Evolutionary conservation across 305 asterid species (phyloP).

Genomic region (Nicotiana rustica): DNA sequence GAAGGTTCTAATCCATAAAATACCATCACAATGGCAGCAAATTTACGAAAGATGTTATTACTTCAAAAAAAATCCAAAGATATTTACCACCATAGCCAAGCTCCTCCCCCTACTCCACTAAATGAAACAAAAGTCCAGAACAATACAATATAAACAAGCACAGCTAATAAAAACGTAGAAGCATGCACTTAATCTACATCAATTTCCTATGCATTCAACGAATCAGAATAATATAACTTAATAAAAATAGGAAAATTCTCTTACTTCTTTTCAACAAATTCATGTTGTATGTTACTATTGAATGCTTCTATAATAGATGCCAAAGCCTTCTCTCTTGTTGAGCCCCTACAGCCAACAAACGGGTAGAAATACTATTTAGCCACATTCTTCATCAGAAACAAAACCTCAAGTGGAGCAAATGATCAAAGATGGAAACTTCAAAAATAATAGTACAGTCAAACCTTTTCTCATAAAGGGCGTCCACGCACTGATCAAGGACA

Average conservation of each 20-base stretch:
- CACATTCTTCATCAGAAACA: background rate
- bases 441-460: constrained; percentile 34
- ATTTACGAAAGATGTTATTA: too few species aligned
- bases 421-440: background rate
- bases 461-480: constrained; percentile 91
- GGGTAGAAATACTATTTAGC: background rate
- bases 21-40: background rate
- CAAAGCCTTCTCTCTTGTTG: constrained; percentile 91
- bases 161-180: background rate
- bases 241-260: constrained; percentile 29
- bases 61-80: background rate
- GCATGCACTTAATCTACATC: background rate
- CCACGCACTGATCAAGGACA: constrained; percentile 77
- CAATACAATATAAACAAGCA: background rate
- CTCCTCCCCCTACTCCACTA: background rate
- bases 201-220: background rate
- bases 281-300: constrained; percentile 69
- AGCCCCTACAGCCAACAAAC: constrained; percentile 62
- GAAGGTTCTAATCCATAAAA: too few species aligned
- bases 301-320: constrained; percentile 72
- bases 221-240: constrained; percentile 18
- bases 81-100: background rate
- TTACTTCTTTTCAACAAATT: constrained; percentile 85
- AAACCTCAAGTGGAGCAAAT: background rate
- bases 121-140: background rate